These are phyloP conservation scores for Tuber aestivum DNA, from an alignment of 495 filamentous ascomycete species.

Conservation along the genomic window DNA sequence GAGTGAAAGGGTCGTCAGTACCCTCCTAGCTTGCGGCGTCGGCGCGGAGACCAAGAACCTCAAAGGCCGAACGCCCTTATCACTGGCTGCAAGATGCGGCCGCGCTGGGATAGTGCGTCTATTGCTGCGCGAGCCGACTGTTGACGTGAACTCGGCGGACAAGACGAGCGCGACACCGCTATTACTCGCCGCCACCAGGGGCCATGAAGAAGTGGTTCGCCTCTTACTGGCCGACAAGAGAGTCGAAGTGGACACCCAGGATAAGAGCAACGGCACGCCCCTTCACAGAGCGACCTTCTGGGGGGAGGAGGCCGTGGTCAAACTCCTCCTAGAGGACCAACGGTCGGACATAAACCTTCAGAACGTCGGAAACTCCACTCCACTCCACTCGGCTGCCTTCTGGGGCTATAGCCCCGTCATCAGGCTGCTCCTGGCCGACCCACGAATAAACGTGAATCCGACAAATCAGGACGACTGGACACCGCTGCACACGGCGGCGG, in stretches of 20 bases:
- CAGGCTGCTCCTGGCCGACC: constrained; percentile 24
- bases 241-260: constrained; percentile 20
- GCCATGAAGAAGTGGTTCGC: constrained; percentile 23
- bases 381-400: constrained; percentile 24
- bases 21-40: constrained; percentile 30
- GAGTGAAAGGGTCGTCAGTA: constrained; percentile 32
- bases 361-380: constrained; percentile 22
- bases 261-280: constrained; percentile 25
- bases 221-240: not conserved
- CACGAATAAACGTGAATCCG: constrained; percentile 22
- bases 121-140: constrained; percentile 21
- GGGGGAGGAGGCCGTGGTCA: constrained; percentile 32
- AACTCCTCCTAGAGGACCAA: constrained; percentile 17
- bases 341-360: constrained; percentile 20
- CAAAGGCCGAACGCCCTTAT: constrained; percentile 39
- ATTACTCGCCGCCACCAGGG: constrained; percentile 22
- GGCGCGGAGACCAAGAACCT: constrained; percentile 27
- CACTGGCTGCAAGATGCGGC: constrained; percentile 27
- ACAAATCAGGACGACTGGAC: constrained; percentile 22
- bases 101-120: constrained; percentile 32
- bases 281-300: constrained; percentile 21
- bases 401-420: constrained; percentile 32
- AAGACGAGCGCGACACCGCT: constrained; percentile 15
- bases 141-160: constrained; percentile 19
- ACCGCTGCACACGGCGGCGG: constrained; percentile 14